Evolutionary conservation across 2,329 filamentous ascomycete genomes (phyloP).

Genomic region (Sporothrix brunneoviolacea): DNA sequence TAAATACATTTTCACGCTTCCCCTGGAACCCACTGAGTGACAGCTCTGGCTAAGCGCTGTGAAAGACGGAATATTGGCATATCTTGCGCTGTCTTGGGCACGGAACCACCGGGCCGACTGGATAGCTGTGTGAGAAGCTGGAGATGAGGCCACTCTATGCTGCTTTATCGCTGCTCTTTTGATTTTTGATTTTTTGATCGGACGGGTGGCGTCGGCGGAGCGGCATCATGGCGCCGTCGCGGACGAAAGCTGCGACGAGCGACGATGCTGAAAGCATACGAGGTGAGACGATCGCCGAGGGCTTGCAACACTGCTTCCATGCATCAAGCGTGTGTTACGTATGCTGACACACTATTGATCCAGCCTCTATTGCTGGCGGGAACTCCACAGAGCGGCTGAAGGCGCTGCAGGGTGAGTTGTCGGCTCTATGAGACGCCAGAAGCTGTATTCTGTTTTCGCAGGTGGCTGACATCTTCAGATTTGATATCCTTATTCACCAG

Average conservation of each 20-base stretch:
- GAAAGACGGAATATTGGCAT: too few relatives aligned
- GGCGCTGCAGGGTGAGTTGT: conserved; percentile 18
- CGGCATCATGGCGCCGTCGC: conserved; percentile 14
- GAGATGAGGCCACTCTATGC: neutral
- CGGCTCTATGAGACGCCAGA: neutral
- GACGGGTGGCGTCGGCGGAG: neutral
- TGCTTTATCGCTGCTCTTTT: neutral
- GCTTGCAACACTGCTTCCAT: too few relatives aligned
- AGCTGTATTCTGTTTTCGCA: too few relatives aligned
- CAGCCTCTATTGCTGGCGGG: conserved; percentile 18
- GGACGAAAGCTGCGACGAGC: conserved; percentile 8
- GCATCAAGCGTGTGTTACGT: neutral
- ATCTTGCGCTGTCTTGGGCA: too few relatives aligned
- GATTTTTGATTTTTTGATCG: too few relatives aligned
- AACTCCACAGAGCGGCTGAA: conserved; percentile 18
- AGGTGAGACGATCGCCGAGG: conserved; percentile 15
- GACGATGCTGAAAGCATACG: conserved; percentile 19
- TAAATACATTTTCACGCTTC: too few relatives aligned
- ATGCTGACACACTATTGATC: neutral
- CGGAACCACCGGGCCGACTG: too few relatives aligned
- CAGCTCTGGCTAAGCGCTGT: too few relatives aligned
- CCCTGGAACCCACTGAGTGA: too few relatives aligned
- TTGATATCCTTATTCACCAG: conserved; percentile 20
- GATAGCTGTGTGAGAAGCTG: too few relatives aligned
- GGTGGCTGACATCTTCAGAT: conserved; percentile 10